Evolutionary conservation across 768 basidiomycete species (phyloP).

Genomic region (Aureoboletus auriporus): DNA sequence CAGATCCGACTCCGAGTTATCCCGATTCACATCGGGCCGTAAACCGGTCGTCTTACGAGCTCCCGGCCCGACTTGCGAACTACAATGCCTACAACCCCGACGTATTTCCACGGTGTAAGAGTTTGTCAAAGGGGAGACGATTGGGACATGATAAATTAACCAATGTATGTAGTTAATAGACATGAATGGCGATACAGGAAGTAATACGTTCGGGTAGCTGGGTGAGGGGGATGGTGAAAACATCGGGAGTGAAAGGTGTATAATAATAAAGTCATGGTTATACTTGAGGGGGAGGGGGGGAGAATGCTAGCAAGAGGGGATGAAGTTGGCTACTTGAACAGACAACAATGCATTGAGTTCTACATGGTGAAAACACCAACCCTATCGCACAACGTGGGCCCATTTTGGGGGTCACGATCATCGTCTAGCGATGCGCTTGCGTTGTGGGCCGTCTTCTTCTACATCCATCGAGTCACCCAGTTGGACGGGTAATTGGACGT

Average conservation of each 20-base stretch:
- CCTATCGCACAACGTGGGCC: not conserved
- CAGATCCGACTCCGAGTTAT: no score
- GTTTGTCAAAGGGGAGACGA: no score
- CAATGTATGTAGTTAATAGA: not conserved
- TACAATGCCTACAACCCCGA: no score
- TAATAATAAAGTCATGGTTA: conserved; percentile 11
- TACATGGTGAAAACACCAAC: conserved; percentile 4
- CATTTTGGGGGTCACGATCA: conserved; percentile 22
- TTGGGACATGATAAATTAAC: conserved; percentile 13
- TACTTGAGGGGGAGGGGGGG: conserved; percentile 7
- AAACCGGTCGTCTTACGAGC: no score
- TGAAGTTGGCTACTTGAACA: conserved; percentile 3
- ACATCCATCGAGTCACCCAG: conserved; percentile 61
- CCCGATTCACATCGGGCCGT: no score
- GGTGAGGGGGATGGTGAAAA: not conserved
- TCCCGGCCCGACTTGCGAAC: no score
- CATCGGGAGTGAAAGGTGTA: conserved; percentile 8
- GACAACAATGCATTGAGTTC: conserved; percentile 1
- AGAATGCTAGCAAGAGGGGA: not conserved
- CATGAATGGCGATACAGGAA: conserved; percentile 12
- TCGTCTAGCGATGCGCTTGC: conserved; percentile 69
- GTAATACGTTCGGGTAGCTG: not conserved
- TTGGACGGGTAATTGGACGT: conserved; percentile 39
- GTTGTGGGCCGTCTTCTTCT: conserved; percentile 71
- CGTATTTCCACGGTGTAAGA: no score